These are phyloP conservation scores for Malus domestica DNA, from an alignment of 306 rosid species.

Conservation along the genomic window ASM211411v1 NC_041797.1:35949001-35949500, in stretches of 20 bases:
- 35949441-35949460: conserved; percentile 39
- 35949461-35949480: too few species aligned
- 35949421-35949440: conserved; percentile 50
- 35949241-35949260: conserved; percentile 52
- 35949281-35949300: conserved; percentile 52
- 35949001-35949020: conserved; percentile 67
- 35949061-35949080: conserved; percentile 39
- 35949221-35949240: conserved; percentile 50
- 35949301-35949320: conserved; percentile 65
- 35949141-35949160: too few species aligned
- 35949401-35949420: conserved; percentile 56
- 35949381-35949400: conserved; percentile 36
- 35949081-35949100: conserved; percentile 16
- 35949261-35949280: conserved; percentile 69
- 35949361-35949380: conserved; percentile 50
- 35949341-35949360: conserved; percentile 63
- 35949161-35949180: neutral
- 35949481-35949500: too few species aligned
- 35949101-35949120: neutral
- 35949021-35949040: conserved; percentile 56
- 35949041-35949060: conserved; percentile 53
- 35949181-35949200: neutral
- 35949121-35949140: neutral
- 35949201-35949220: neutral
- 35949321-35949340: conserved; percentile 65